phyloP scores from a whole-genome alignment of 2,329 filamentous ascomycete species.

The Sphaerulina musiva region DNA sequence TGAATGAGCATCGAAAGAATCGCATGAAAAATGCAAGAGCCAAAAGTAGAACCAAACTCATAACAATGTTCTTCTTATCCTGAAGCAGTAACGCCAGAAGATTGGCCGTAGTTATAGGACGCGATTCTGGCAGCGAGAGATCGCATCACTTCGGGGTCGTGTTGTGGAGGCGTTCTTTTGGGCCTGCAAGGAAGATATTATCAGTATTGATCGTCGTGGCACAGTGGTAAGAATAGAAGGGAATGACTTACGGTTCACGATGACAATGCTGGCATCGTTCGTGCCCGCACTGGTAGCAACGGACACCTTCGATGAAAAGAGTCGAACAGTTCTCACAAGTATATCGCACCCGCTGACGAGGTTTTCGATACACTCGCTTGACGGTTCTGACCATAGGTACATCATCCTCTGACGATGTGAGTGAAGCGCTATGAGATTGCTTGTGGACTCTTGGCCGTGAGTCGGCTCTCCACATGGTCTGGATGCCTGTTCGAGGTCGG shows the following conservation, averaged over 20 bases:
- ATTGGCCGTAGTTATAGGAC: slow-evolving; percentile 10
- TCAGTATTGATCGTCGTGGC: slow-evolving; percentile 1
- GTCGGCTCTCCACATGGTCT: slow-evolving; percentile 59
- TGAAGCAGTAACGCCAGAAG: slow-evolving; percentile 6
- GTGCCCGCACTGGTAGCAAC: slow-evolving; percentile 41
- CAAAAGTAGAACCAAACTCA: not conserved
- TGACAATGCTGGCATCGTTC: slow-evolving; percentile 42
- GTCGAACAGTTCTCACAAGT: slow-evolving; percentile 58
- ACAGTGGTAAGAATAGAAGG: not conserved
- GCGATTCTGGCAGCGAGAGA: slow-evolving; percentile 20
- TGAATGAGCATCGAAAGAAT: not conserved
- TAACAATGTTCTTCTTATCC: not conserved
- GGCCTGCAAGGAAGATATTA: slow-evolving; percentile 7
- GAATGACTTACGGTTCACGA: slow-evolving; percentile 43
- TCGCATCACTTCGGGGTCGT: slow-evolving; percentile 20
- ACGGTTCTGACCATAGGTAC: slow-evolving; percentile 27
- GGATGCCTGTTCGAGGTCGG: slow-evolving; percentile 28
- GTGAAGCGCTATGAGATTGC: not conserved
- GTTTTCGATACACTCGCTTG: slow-evolving; percentile 40
- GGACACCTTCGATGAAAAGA: slow-evolving; percentile 53
- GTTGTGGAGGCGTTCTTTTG: slow-evolving; percentile 12
- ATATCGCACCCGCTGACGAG: slow-evolving; percentile 41
- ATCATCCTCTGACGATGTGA: slow-evolving; percentile 21
- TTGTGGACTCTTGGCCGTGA: slow-evolving; percentile 29
- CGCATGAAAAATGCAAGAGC: not conserved